Evolutionary conservation across 2,329 filamentous ascomycete genomes (phyloP).

Genomic region (Nothophaeocryptopus gaeumannii): DNA sequence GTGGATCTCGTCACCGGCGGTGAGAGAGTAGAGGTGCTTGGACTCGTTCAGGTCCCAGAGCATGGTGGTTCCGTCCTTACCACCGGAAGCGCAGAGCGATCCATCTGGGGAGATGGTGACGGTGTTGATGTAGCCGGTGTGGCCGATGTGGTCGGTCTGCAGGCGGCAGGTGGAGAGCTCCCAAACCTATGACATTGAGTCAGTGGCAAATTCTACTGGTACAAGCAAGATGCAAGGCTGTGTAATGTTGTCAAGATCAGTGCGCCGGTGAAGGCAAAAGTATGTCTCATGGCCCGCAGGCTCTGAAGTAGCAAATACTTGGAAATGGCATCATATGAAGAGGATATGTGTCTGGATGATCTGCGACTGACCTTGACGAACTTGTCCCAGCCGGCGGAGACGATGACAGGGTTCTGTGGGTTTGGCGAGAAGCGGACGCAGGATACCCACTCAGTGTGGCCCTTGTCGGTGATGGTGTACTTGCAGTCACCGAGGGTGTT

Average conservation of each 20-base stretch:
- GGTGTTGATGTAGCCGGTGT: conserved; percentile 99
- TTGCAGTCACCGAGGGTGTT: conserved; percentile 99
- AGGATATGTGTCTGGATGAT: conserved; percentile 16
- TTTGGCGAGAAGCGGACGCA: conserved; percentile 99
- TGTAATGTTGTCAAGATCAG: conserved; percentile 56
- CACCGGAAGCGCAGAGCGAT: conserved; percentile 96
- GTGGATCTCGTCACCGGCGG: conserved; percentile 99
- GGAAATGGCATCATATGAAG: conserved; percentile 78
- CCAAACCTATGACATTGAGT: conserved; percentile 71
- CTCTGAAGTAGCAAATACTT: conserved; percentile 99
- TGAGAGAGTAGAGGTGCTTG: conserved; percentile 99
- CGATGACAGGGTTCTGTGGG: conserved; percentile 99
- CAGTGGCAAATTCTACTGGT: conserved; percentile 1
- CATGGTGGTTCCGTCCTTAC: conserved; percentile 99
- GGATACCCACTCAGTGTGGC: conserved; percentile 99
- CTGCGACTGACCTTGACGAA: conserved; percentile 87
- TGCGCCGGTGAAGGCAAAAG: conserved; percentile 70
- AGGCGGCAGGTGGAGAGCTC: conserved; percentile 99
- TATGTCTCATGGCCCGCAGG: conserved; percentile 92
- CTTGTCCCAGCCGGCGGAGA: conserved; percentile 99
- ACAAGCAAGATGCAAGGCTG: neutral
- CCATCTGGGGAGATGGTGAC: conserved; percentile 99
- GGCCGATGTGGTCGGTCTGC: conserved; percentile 99
- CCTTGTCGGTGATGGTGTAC: conserved; percentile 99
- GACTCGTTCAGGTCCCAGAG: conserved; percentile 99